Evolutionary conservation across 495 filamentous ascomycete genomes (phyloP), one percentile per base, ranked within the genome.

Genomic region (Evernia prunastri): DNA sequence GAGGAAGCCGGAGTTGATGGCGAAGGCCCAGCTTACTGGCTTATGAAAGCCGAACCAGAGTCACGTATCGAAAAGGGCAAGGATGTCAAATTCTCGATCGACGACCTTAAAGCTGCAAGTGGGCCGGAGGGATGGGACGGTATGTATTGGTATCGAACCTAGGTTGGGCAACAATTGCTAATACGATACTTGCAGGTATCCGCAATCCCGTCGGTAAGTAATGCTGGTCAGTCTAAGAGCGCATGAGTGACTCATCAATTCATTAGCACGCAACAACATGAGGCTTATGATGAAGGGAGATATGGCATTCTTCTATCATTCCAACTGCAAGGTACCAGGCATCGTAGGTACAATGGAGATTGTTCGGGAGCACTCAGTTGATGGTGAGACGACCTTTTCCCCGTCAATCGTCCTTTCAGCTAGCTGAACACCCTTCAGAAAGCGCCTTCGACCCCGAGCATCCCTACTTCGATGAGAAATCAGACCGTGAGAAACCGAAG

Each of bases 301-400:
- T 66, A 78, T 89, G 51, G 92, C 91, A 42, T 96, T 98, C 77
- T 97, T 98, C 78, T 98, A 98, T 72, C 93, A 96, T 77, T 93
- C 89, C n/a, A 95, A 92, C 71, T 92, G 89, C 77, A 96, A 94
- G 74, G 81, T 86, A 37, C 92, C 94, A 0, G 93, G 91, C 4
- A 89, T 98, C 58, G 92, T 87, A 7, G 94, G 94, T n/a, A 84
- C 88, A 11, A 95, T 97, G 90, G 89, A 96, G 74, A 88, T 98
- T 71, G 91, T 95, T 4, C 75, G 84, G 65, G 91, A 95, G 74
- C 86, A 90, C 68, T 85, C 87, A 2, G 78, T 85, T 10, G 94
- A 98, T 70, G 78, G 89, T 91, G 80, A 71, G 81, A 53, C 47
- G 53, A 20, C 40, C 40, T 53, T 39, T 20, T 63, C 27, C 43